Evolutionary conservation across 139 green algal species (phyloP), one percentile per base, ranked within the genome.

Genomic region (Trebouxia sp.): DNA sequence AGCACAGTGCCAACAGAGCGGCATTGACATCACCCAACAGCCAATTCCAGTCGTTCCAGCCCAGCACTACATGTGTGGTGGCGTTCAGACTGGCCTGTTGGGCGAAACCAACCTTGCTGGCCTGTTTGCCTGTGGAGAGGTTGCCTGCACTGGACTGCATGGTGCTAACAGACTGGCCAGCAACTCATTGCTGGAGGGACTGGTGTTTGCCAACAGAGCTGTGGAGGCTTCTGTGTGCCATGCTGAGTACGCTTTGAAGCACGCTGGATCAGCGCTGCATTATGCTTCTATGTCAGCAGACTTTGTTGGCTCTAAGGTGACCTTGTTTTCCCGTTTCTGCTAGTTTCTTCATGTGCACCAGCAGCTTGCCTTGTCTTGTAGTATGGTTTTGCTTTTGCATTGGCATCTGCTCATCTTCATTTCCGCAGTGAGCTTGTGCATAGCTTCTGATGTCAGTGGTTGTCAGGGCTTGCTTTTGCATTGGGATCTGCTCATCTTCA

Each of bases 41-140:
- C 91, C 93, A 37, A 99, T 99, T 79, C 97, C 97, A 0, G 97
- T 99, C 11, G 88, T 96, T 35, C 97, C 97, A 0, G 94, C 94
- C 5, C 93, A 97, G 87, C 97, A 99, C 87, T 99, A 99, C 92
- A 94, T 97, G 56, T 99, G 97, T 85, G 97, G 97, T 30, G 97
- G 97, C n/a, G 92, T 84, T 24, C 65, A 91, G 80, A 94, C 94
- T 0, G 95, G 94, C 32, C 83, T 99, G 76, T 72, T 89, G 20
- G 96, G 92, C 0, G 92, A 98, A 86, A 99, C 96, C 2, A 89
- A 67, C 75, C 70, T 99, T 14, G 80, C 85, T 51, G 97, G 97
- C 0, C 86, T 99, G 79, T 99, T 92, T 75, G 97, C 97, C 3
- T 95, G 89, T 32, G 97, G 97, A 37, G 97, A 99, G 87, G 95